Evolutionary conservation across 2,329 filamentous ascomycete genomes (phyloP).

Genomic region (Ophiostoma sp.): DNA sequence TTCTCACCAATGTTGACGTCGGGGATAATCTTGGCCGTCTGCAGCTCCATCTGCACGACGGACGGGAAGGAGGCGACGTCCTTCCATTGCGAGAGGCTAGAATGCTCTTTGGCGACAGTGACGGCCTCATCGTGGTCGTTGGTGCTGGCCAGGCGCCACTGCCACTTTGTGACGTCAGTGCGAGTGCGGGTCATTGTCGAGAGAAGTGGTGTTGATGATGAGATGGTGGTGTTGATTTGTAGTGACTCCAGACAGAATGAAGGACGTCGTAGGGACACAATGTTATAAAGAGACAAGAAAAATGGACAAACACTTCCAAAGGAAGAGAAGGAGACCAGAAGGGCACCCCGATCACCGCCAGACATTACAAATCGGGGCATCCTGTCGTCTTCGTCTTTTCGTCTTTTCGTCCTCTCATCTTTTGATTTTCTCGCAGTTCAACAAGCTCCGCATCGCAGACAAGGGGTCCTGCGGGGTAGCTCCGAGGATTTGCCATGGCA

Average conservation of each 20-base stretch:
- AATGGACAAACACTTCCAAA: neutral
- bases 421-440: neutral
- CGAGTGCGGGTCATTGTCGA: neutral
- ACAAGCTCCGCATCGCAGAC: neutral
- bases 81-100: slow-evolving; percentile 49
- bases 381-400: neutral
- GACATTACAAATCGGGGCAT: neutral
- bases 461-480: slow-evolving; percentile 2
- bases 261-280: neutral
- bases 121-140: slow-evolving; percentile 46
- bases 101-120: slow-evolving; percentile 53
- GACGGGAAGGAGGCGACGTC: slow-evolving; percentile 65
- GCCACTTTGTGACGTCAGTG: neutral
- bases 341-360: neutral
- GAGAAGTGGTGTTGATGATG: neutral
- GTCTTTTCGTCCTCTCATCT: neutral
- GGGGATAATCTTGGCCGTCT: slow-evolving; percentile 62
- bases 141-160: slow-evolving; percentile 15
- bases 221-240: neutral
- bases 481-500: neutral
- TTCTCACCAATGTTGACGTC: slow-evolving; percentile 76
- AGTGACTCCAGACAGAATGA: neutral
- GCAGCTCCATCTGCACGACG: slow-evolving; percentile 65
- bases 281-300: neutral
- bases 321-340: neutral